Evolutionary conservation across 2,329 filamentous ascomycete genomes (phyloP).

Genomic region (Tympanopsis confertula): DNA sequence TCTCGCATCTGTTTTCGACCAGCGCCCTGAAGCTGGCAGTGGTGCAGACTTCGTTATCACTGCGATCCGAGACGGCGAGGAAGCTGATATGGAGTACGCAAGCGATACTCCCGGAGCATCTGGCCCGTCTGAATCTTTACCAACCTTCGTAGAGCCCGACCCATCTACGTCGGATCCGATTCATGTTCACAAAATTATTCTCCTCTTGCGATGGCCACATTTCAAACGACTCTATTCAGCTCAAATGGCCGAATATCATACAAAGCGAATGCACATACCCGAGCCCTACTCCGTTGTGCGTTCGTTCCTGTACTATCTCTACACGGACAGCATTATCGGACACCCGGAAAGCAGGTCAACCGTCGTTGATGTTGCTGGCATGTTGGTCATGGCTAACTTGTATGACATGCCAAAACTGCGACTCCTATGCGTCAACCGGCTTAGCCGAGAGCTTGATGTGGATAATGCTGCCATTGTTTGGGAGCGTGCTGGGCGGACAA

Average conservation of each 20-base stretch:
- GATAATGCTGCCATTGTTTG: conserved; percentile 92
- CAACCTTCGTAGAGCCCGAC: conserved; percentile 47
- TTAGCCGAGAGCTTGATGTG: conserved; percentile 83
- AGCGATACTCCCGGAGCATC: not conserved
- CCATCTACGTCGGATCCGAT: conserved; percentile 69
- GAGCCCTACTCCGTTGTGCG: conserved; percentile 91
- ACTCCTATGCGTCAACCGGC: conserved; percentile 77
- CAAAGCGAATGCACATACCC: conserved; percentile 93
- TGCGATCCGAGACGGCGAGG: conserved; percentile 40
- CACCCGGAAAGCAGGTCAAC: conserved; percentile 33
- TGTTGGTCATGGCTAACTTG: conserved; percentile 66
- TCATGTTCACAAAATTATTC: conserved; percentile 86
- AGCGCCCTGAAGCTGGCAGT: conserved; percentile 70
- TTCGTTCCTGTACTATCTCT: conserved; percentile 90
- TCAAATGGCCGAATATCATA: conserved; percentile 96
- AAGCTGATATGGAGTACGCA: conserved; percentile 22
- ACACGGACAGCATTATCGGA: conserved; percentile 77
- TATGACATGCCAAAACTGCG: conserved; percentile 83
- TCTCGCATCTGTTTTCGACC: conserved; percentile 76
- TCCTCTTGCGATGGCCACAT: conserved; percentile 92
- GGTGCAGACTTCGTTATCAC: conserved; percentile 88
- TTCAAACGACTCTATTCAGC: conserved; percentile 84
- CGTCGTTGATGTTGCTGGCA: conserved; percentile 64
- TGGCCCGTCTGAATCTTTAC: not conserved
- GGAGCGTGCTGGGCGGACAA: conserved; percentile 82